Evolutionary conservation across 2,329 filamentous ascomycete species (phyloP).

Genomic region (Fusarium sp.): DNA sequence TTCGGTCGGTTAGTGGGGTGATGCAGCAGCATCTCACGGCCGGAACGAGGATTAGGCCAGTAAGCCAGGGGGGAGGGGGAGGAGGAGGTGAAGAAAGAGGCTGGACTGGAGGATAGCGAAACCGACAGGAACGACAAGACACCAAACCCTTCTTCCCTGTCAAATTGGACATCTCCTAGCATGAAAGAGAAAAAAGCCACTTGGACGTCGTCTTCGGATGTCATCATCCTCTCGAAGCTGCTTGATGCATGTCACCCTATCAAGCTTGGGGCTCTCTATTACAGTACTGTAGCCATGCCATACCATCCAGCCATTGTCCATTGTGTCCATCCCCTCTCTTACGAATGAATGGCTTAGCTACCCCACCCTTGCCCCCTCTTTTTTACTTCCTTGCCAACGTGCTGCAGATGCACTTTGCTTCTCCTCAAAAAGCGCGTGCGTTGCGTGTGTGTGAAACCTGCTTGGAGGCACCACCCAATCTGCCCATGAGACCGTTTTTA

Average conservation of each 20-base stretch:
- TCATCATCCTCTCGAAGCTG: slow-evolving; percentile 14
- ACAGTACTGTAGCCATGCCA: no score
- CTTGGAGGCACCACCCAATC: not conserved
- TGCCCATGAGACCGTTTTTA: slow-evolving; percentile 7
- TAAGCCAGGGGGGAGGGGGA: not conserved
- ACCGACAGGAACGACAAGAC: not conserved
- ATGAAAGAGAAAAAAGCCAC: not conserved
- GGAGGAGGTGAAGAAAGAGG: not conserved
- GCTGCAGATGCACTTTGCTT: not conserved
- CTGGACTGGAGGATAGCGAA: slow-evolving; percentile 1
- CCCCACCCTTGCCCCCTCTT: not conserved
- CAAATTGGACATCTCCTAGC: not conserved
- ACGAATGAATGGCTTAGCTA: not conserved
- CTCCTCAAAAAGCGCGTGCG: not conserved
- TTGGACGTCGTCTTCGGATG: slow-evolving; percentile 10
- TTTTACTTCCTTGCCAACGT: not conserved
- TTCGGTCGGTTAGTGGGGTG: slow-evolving; percentile 21
- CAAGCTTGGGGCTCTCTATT: slow-evolving; percentile 3
- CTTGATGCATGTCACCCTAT: not conserved
- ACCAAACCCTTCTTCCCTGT: not conserved
- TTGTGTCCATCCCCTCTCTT: not conserved
- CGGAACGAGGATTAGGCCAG: slow-evolving; percentile 1
- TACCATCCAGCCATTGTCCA: no score
- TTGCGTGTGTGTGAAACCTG: not conserved
- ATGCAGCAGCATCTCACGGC: slow-evolving; percentile 28